A percentile compares a stretch with the other conserved stretches of the same genome.
These are phyloP conservation scores for Suillus paluster DNA, from an alignment of 768 basidiomycete species.

Conservation along the genomic window DNA sequence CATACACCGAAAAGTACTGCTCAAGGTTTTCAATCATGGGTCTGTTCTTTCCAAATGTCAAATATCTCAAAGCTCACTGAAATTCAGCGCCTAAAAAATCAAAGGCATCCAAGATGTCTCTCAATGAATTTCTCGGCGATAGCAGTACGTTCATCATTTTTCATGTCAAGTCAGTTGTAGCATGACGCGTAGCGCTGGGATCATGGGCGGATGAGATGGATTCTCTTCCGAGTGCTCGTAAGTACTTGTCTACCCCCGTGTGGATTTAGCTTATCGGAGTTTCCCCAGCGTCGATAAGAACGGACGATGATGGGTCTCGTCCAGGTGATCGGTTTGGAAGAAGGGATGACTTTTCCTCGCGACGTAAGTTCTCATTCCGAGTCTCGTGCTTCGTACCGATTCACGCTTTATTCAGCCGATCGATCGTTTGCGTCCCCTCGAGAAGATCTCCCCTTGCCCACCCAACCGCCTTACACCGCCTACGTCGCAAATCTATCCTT, in stretches of 20 bases:
- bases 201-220: slow-evolving; percentile 99
- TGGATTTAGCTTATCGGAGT: slow-evolving; percentile 17
- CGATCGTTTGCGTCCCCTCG: slow-evolving; percentile 63
- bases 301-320: slow-evolving; percentile 64
- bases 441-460: slow-evolving; percentile 96
- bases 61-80: slow-evolving; percentile 11
- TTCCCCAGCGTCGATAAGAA: slow-evolving; percentile 64
- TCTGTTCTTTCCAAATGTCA: slow-evolving; percentile 15
- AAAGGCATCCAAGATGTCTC: slow-evolving; percentile 89
- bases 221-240: slow-evolving; percentile 88
- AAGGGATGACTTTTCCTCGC: slow-evolving; percentile 67
- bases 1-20: slow-evolving; percentile 16
- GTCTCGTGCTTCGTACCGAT: slow-evolving; percentile 14
- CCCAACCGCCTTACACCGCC: slow-evolving; percentile 93
- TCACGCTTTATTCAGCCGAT: slow-evolving; percentile 47
- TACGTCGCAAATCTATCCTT: slow-evolving; percentile 96
- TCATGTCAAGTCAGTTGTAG: slow-evolving; percentile 14
- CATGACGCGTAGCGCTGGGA: slow-evolving; percentile 64
- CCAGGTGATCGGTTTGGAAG: slow-evolving; percentile 58
- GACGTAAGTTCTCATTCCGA: slow-evolving; percentile 51
- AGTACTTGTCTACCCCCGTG: slow-evolving; percentile 40
- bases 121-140: slow-evolving; percentile 93
- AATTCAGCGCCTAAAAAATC: slow-evolving; percentile 77
- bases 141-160: slow-evolving; percentile 56
- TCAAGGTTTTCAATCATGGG: slow-evolving; percentile 30